Conservation (phyloP, 495 filamentous ascomycete species). For the Xylaria nigripes region DNA sequence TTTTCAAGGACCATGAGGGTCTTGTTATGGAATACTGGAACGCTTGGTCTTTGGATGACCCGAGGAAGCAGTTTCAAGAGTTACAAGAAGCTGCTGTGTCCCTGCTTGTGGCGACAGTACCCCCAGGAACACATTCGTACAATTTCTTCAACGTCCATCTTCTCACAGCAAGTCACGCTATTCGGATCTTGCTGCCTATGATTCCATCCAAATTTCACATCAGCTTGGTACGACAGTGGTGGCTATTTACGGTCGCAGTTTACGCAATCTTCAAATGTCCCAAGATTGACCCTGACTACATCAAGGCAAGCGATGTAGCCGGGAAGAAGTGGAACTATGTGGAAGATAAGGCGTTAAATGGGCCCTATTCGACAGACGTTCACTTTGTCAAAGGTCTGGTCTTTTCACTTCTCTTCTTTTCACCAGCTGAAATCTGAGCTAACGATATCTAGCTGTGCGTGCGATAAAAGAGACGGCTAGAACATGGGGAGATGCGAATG, state of each 20-base stretch:
- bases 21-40: constrained; percentile 80
- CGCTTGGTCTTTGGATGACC: constrained; percentile 60
- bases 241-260: constrained; percentile 68
- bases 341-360: constrained; percentile 56
- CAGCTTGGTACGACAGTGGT: constrained; percentile 73
- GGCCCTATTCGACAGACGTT: constrained; percentile 57
- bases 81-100: constrained; percentile 69
- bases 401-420: not conserved
- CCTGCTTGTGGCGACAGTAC: constrained; percentile 55
- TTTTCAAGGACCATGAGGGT: constrained; percentile 64
- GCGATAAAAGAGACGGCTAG: constrained; percentile 63
- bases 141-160: constrained; percentile 82
- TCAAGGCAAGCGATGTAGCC: constrained; percentile 51
- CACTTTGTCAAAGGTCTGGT: constrained; percentile 67
- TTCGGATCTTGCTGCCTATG: constrained; percentile 73
- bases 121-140: constrained; percentile 53
- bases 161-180: constrained; percentile 77
- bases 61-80: constrained; percentile 62
- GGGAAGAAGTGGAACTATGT: constrained; percentile 72
- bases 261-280: constrained; percentile 72
- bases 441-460: constrained; percentile 45
- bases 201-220: constrained; percentile 67
- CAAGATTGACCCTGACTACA: constrained; percentile 53
- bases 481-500: constrained; percentile 78
- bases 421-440: not conserved